Evolutionary conservation across 345 rosid genomes (phyloP), one percentile per base, ranked within the genome.

Genomic region (Trapa incisa): DNA sequence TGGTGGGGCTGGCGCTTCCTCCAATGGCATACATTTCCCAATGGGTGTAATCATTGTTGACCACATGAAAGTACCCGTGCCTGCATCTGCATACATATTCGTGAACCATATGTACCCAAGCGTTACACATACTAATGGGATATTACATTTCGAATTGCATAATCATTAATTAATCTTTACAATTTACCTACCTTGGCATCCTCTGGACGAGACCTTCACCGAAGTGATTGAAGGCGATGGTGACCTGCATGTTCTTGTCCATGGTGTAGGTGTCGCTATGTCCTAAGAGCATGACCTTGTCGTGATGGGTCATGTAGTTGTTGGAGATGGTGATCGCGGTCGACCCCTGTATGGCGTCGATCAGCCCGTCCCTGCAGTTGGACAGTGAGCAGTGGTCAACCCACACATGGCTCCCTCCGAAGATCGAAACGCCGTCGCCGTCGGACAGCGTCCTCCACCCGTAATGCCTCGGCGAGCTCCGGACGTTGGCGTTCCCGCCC

Each of bases 11-110:
- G 36, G 93, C 93, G 73, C 96, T 89, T 17, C 93, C 93, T 73
- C 96, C 96, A 71, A 89, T 84, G 14, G 96, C 96, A 69, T 89
- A 87, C 93, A 87, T 89, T 74, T 89, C 87, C 96, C 96, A 89
- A 68, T 89, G 96, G 53, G 88, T 85, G 65, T 89, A 89, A 83
- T 89, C 91, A 73, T 89, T 89, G 86, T 89, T 87, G 77, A 89
- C 96, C 83, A 87, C 96, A 74, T 89, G 96, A 78, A 89, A 89
- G 60, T 89, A 89, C 69, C 96, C 96, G 75, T 72, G 87, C 71
- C 96, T 75, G 66, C 93, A 89, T 70, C 96, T 89, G 82, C 29
- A 22, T 22, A 22, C 29, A 22, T 69, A 74, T 29, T 41, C 7
- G 43, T 41, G 43, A 41, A 41, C 43, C 53, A 12, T 15, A 47